phyloP scores from a whole-genome alignment of 768 basidiomycete genomes.

The Boletellus ananas region DNA sequence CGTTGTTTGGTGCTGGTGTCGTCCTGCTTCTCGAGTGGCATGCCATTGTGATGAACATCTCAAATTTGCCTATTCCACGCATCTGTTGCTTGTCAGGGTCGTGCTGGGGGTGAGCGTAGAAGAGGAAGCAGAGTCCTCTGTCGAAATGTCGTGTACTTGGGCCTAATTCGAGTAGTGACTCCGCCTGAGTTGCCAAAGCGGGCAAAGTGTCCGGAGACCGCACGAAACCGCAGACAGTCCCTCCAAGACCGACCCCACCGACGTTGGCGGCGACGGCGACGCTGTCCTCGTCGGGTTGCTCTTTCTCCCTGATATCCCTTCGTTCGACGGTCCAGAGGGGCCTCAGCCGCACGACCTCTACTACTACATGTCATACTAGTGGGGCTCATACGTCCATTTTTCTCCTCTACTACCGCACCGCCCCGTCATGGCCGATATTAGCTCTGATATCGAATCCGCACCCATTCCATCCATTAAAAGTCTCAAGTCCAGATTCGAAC shows the following conservation, averaged over 20 bases:
- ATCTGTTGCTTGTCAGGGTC: too few species aligned
- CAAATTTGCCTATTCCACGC: neutral
- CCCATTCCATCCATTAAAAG: conserved; percentile 64
- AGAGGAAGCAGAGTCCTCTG: too few species aligned
- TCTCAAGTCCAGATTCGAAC: conserved; percentile 68
- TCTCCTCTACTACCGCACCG: neutral
- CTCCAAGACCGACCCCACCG: neutral
- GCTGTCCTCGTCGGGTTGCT: neutral
- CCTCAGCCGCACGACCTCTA: conserved; percentile 1
- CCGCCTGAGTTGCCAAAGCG: conserved; percentile 12
- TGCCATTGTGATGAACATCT: too few species aligned
- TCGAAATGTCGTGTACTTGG: too few species aligned
- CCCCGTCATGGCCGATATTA: conserved; percentile 15
- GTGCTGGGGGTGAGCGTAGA: too few species aligned
- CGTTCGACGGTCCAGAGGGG: neutral
- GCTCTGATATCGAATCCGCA: conserved; percentile 45
- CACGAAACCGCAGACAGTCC: neutral
- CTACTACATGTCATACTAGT: neutral
- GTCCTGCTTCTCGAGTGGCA: too few species aligned
- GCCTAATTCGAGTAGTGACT: neutral
- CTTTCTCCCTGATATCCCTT: neutral
- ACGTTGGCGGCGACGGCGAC: conserved; percentile 12
- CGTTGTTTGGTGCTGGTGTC: too few species aligned
- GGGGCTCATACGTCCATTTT: conserved; percentile 1
- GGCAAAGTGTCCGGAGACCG: conserved; percentile 1